These are phyloP conservation scores for Rubroshorea leprosula DNA, from an alignment of 345 rosid species.

Conservation along the genomic window DNA sequence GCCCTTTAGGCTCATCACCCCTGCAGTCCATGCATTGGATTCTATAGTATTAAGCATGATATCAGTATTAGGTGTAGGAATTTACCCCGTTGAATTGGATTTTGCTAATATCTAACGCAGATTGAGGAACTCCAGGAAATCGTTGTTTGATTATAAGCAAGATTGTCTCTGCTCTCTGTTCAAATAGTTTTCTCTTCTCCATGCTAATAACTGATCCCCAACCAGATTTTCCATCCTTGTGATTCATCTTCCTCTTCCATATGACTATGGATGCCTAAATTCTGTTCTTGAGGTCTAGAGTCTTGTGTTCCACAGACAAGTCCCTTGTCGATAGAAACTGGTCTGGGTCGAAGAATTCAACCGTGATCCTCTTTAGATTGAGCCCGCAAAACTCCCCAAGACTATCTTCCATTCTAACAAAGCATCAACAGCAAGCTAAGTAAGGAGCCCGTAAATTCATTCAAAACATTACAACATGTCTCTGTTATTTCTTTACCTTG, in stretches of 20 bases:
- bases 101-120: conserved; percentile 81
- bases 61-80: no score
- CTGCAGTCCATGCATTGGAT: no score
- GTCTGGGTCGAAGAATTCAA: conserved; percentile 75
- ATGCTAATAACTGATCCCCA: conserved; percentile 83
- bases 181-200: conserved; percentile 90
- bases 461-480: no score
- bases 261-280: conserved; percentile 92
- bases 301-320: conserved; percentile 78
- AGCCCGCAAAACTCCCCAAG: conserved; percentile 88
- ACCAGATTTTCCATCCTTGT: conserved; percentile 63
- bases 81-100: conserved; percentile 70
- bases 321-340: conserved; percentile 75
- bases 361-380: conserved; percentile 69
- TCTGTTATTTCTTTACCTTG: conserved; percentile 40
- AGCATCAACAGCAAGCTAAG: background rate
- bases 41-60: no score
- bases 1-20: background rate
- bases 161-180: conserved; percentile 86
- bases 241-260: conserved; percentile 91
- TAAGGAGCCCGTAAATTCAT: background rate
- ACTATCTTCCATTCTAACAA: conserved; percentile 79
- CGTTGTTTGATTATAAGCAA: conserved; percentile 68
- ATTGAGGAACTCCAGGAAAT: conserved; percentile 84
- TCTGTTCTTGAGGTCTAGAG: conserved; percentile 83